Percentiles rank a stretch among this genome's conserved stretches.
phyloP scores from a whole-genome alignment of 805 yeast genomes.

The Saturnispora saitoi region DNA sequence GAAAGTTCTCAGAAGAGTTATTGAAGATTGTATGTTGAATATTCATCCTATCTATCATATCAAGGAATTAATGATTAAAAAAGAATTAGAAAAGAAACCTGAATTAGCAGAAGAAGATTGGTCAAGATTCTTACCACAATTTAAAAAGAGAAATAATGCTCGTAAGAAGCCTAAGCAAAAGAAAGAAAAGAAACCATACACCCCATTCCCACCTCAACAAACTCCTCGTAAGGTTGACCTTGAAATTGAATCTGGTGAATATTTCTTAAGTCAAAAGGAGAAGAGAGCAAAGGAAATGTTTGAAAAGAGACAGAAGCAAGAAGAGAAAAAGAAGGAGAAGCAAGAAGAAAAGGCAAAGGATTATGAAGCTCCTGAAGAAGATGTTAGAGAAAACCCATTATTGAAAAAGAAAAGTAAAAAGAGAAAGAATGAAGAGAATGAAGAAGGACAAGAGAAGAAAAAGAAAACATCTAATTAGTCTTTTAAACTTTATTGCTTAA shows the following conservation, averaged over 20 bases:
- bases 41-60: constrained; percentile 97
- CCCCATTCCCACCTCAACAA: constrained; percentile 99
- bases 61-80: constrained; percentile 94
- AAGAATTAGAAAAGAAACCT: constrained; percentile 90
- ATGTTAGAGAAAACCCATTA: constrained; percentile 29
- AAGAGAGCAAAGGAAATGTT: constrained; percentile 62
- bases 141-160: constrained; percentile 92
- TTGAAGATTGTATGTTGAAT: constrained; percentile 95
- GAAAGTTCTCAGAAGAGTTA: constrained; percentile 85
- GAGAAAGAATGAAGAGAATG: constrained; percentile 23
- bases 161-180: constrained; percentile 77
- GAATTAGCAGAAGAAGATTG: constrained; percentile 94
- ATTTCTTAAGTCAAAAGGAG: constrained; percentile 82
- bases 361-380: constrained; percentile 81
- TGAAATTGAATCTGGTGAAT: constrained; percentile 97
- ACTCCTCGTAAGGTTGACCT: constrained; percentile 94
- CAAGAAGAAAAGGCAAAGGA: constrained; percentile 68
- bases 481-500: neutral
- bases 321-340: constrained; percentile 54
- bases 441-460: constrained; percentile 17
- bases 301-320: constrained; percentile 74
- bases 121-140: constrained; percentile 92
- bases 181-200: constrained; percentile 67
- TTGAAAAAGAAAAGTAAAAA: constrained; percentile 23
- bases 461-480: constrained; percentile 1